Base-by-base conservation (phyloP, 2,329 filamentous ascomycete species). In the Curvularia sp. region DNA sequence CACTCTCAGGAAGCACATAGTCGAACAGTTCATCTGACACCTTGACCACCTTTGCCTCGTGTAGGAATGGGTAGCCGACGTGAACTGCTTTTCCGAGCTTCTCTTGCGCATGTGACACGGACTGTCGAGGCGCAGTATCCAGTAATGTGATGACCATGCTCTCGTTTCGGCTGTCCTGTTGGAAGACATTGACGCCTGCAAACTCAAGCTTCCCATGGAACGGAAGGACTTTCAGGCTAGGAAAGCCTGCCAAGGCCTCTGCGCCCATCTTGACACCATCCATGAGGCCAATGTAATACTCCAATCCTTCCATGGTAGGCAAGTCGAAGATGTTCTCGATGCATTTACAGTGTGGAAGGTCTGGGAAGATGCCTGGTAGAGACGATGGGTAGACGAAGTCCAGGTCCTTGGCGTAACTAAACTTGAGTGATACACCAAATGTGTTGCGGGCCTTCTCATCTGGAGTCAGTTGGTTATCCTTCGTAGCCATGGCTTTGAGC, bases 251-350 rank as follows among this genome's bases (percentile, higher is more conserved):
- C 61, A 98, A 80, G n/a, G 95, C 93, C 54, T 88, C 84, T 50
- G 86, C 83, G 19, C 92, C 95, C 50, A 97, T 81, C 74, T 96
- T 89, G 6, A 90, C 93, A 41, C 92, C 94, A 23, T 90, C 86
- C 64, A 96, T 89, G 52, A 99, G 81, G 7, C 93, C 95, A 57
- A 93, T 87, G 68, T 92, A 89, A 50, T 92, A 90, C 59, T 96
- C 90, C 48, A 98, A 80, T 1, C 94, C 95, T 53, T 98, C 94
- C 77, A 96, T 91, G 3, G 89, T 91, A 7, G 96, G 96, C 34
- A 99, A 83, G 64, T 99, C 95, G 72, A 96, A 99, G 27, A 96
- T 93, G 74, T 99, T 99, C 78, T 97, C 92, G 32, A 98, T 87
- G 71, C 96, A 99, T 69, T 87, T 92, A 74, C 95, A 99, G 72